phyloP scores from a whole-genome alignment of 1,284 basidiomycete genomes.

The Rhodotorula mucilaginosa region DNA sequence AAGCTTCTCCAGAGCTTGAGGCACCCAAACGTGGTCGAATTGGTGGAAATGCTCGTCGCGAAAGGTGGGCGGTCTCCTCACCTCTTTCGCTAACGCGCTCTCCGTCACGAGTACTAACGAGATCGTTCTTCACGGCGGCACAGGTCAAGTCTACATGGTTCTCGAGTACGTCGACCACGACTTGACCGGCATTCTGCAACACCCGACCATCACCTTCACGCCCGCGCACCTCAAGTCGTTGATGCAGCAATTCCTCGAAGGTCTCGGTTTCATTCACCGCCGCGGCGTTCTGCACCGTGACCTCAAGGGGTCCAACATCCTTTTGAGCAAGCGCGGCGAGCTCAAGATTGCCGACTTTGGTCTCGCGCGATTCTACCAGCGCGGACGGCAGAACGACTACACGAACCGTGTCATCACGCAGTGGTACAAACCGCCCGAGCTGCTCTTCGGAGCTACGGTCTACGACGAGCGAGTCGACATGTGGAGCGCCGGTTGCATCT shows the following conservation, averaged over 20 bases:
- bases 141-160: slow-evolving; percentile 97
- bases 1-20: slow-evolving; percentile 88
- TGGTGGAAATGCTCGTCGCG: slow-evolving; percentile 98
- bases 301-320: slow-evolving; percentile 96
- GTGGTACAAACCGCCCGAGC: slow-evolving; percentile 97
- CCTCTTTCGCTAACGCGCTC: neutral
- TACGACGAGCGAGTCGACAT: slow-evolving; percentile 99
- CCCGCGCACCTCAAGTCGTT: slow-evolving; percentile 91
- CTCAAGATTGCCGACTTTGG: slow-evolving; percentile 98
- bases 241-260: slow-evolving; percentile 88
- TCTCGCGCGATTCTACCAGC: slow-evolving; percentile 93
- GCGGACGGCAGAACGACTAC: slow-evolving; percentile 83
- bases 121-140: neutral
- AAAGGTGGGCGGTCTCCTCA: slow-evolving; percentile 62
- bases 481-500: slow-evolving; percentile 99
- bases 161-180: slow-evolving; percentile 99
- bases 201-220: slow-evolving; percentile 77
- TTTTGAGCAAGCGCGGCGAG: slow-evolving; percentile 88
- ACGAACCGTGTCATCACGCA: slow-evolving; percentile 98
- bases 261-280: slow-evolving; percentile 89
- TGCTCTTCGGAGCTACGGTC: slow-evolving; percentile 90
- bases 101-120: slow-evolving; percentile 7
- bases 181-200: slow-evolving; percentile 88
- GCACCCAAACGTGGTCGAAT: slow-evolving; percentile 82
- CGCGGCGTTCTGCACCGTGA: slow-evolving; percentile 96